Conservation (phyloP, 768 basidiomycete species). For the Pleurotus djamor region DNA sequence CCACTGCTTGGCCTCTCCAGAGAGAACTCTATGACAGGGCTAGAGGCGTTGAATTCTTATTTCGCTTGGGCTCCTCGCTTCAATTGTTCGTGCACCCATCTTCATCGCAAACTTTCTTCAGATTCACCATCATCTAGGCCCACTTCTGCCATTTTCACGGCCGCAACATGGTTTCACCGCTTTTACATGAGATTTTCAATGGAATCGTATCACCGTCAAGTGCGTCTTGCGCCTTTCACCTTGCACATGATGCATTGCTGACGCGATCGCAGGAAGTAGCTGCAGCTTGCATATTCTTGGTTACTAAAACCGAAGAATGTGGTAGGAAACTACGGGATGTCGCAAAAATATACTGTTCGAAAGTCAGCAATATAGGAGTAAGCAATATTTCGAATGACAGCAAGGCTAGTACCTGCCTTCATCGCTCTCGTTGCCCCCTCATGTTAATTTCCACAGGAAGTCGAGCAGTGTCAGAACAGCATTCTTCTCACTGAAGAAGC, state of each 20-base stretch:
- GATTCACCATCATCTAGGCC: slow-evolving; percentile 44
- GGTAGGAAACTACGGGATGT: slow-evolving; percentile 86
- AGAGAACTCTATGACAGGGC: slow-evolving; percentile 79
- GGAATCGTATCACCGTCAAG: slow-evolving; percentile 81
- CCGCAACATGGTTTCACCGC: slow-evolving; percentile 88
- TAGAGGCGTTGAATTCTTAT: slow-evolving; percentile 83
- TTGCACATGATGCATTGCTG: slow-evolving; percentile 9
- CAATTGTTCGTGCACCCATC: slow-evolving; percentile 54
- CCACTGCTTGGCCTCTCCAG: slow-evolving; percentile 56
- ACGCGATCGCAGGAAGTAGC: slow-evolving; percentile 66
- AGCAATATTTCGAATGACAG: slow-evolving; percentile 58
- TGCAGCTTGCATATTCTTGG: slow-evolving; percentile 82
- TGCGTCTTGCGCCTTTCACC: slow-evolving; percentile 26
- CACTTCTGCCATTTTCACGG: slow-evolving; percentile 80
- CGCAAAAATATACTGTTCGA: slow-evolving; percentile 70
- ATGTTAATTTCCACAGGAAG: slow-evolving; percentile 48
- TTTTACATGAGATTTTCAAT: slow-evolving; percentile 88
- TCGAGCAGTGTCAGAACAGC: slow-evolving; percentile 64
- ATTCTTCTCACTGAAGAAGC: slow-evolving; percentile 79
- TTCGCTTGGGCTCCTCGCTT: slow-evolving; percentile 76
- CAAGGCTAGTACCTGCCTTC: slow-evolving; percentile 42
- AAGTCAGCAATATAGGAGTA: slow-evolving; percentile 56
- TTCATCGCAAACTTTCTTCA: slow-evolving; percentile 9
- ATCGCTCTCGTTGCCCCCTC: not conserved
- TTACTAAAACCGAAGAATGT: slow-evolving; percentile 91